Conservation (phyloP, 257 asterid genomes). For the Striga asiatica region DNA sequence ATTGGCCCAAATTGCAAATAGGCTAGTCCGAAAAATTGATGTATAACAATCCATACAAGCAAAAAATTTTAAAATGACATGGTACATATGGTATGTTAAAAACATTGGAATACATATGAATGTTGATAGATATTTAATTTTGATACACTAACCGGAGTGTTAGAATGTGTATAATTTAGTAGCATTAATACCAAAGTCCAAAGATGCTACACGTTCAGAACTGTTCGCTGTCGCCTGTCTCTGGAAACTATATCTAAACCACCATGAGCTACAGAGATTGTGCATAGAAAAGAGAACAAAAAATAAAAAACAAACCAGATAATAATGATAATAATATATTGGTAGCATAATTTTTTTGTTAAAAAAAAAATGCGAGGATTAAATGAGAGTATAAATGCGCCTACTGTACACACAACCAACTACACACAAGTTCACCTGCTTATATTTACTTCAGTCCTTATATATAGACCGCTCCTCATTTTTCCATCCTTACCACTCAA, state of each 20-base stretch:
- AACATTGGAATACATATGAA: too few relatives aligned
- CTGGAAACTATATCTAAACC: background rate
- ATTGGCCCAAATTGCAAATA: too few relatives aligned
- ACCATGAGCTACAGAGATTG: background rate
- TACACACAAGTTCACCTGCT: conserved; percentile 39
- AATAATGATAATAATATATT: background rate
- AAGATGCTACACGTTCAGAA: background rate
- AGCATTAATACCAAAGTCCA: too few relatives aligned
- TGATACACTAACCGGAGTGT: too few relatives aligned
- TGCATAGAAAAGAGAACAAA: background rate
- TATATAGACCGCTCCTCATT: conserved; percentile 23
- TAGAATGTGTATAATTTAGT: too few relatives aligned
- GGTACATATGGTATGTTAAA: too few relatives aligned
- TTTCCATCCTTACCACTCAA: conserved; percentile 10
- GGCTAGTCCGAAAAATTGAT: too few relatives aligned
- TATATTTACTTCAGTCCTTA: conserved; percentile 46
- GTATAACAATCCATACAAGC: too few relatives aligned
- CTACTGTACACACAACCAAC: conserved; percentile 46
- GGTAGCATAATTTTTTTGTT: background rate
- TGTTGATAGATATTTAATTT: too few relatives aligned
- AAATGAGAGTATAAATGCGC: conserved; percentile 22
- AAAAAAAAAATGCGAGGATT: background rate
- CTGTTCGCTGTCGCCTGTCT: background rate
- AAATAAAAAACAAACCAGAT: too few relatives aligned
- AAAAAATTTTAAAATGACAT: too few relatives aligned